These are phyloP conservation scores for Cutaneotrichosporon arboriforme DNA, from an alignment of 1,284 basidiomycete genomes.

Conservation along the genomic window DNA sequence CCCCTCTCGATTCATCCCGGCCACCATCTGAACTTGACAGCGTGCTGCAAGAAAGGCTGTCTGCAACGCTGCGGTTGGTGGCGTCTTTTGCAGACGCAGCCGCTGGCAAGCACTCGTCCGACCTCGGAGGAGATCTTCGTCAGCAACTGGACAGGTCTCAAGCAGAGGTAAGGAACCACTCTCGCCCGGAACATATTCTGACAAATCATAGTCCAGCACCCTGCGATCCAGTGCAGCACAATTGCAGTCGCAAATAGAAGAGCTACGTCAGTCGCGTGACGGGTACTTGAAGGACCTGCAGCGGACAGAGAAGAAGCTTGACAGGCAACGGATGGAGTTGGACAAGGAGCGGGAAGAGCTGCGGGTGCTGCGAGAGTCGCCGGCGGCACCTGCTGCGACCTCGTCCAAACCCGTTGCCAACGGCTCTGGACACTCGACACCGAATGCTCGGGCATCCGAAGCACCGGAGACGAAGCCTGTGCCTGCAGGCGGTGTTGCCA, in stretches of 20 bases:
- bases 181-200: slow-evolving; percentile 3
- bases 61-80: slow-evolving; percentile 31
- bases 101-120: slow-evolving; percentile 4
- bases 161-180: slow-evolving; percentile 29
- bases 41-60: slow-evolving; percentile 29
- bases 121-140: slow-evolving; percentile 4
- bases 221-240: slow-evolving; percentile 54
- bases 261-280: slow-evolving; percentile 57
- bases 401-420: slow-evolving; percentile 53
- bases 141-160: slow-evolving; percentile 23
- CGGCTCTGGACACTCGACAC: slow-evolving; percentile 48
- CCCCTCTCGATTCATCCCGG: slow-evolving; percentile 24
- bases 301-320: slow-evolving; percentile 63
- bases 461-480: neutral
- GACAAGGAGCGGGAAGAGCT: slow-evolving; percentile 52
- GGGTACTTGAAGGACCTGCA: slow-evolving; percentile 57
- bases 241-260: slow-evolving; percentile 57
- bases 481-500: neutral
- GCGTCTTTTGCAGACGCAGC: slow-evolving; percentile 24
- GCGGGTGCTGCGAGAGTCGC: slow-evolving; percentile 26
- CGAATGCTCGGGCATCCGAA: slow-evolving; percentile 47
- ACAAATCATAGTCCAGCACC: slow-evolving; percentile 22
- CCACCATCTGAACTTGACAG: slow-evolving; percentile 29
- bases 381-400: slow-evolving; percentile 7
- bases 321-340: slow-evolving; percentile 63